phyloP scores from a whole-genome alignment of 345 rosid genomes.

The Carallia pectinifolia region DNA sequence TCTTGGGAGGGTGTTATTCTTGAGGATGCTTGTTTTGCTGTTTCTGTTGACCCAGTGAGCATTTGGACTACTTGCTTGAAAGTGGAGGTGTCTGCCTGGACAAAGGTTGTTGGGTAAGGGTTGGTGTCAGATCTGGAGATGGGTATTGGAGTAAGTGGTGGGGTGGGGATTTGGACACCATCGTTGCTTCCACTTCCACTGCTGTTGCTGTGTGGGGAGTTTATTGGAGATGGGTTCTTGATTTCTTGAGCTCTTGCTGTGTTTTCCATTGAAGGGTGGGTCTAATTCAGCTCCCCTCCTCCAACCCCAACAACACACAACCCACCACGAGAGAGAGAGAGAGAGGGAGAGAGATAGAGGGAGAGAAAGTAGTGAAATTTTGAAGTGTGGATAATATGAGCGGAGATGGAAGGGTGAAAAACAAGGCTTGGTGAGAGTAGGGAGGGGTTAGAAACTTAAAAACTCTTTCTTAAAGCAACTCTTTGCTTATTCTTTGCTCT shows the following conservation, averaged over 20 bases:
- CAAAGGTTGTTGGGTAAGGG: conserved; percentile 95
- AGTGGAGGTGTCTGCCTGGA: conserved; percentile 68
- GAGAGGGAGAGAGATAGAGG: conserved; percentile 14
- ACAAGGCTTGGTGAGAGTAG: conserved; percentile 26
- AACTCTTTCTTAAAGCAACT: not conserved
- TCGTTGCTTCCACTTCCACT: conserved; percentile 40
- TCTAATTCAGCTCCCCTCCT: not conserved
- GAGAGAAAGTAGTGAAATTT: not conserved
- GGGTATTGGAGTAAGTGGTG: conserved; percentile 49
- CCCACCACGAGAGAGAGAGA: not conserved
- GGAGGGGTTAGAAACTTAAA: not conserved
- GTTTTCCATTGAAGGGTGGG: conserved; percentile 47
- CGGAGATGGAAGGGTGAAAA: conserved; percentile 34
- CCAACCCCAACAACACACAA: conserved; percentile 4
- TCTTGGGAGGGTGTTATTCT: conserved; percentile 15
- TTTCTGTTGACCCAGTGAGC: conserved; percentile 80
- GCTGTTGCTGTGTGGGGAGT: conserved; percentile 45
- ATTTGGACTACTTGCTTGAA: conserved; percentile 95
- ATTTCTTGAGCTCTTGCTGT: conserved; percentile 44
- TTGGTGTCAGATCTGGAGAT: conserved; percentile 82
- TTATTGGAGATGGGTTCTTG: conserved; percentile 50
- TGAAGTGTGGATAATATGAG: not conserved
- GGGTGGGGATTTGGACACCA: conserved; percentile 37
- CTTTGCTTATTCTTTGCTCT: conserved; percentile 14
- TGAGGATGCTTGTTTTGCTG: conserved; percentile 60